Conservation (phyloP, 768 basidiomycete genomes). For the Rhizopogon rudus region DNA sequence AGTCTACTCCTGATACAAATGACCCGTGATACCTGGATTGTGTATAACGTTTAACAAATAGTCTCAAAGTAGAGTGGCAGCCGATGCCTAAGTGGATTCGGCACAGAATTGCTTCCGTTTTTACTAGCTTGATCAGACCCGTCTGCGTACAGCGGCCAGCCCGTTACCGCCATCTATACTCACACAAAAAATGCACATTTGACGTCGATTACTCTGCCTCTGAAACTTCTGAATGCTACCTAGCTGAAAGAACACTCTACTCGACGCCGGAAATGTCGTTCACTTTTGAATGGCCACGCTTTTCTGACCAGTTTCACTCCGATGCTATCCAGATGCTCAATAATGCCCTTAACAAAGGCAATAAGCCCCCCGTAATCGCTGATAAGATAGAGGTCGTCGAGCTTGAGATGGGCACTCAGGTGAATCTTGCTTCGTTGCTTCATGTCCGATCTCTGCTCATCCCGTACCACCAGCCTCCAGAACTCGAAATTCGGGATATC, state of each 20-base stretch:
- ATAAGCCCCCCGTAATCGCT: constrained; percentile 95
- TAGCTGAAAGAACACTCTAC: not conserved
- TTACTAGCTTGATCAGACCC: too few species aligned
- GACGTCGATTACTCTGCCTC: not conserved
- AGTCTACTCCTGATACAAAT: too few species aligned
- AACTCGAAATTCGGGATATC: constrained; percentile 95
- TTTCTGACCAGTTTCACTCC: constrained; percentile 94
- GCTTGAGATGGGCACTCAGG: constrained; percentile 98
- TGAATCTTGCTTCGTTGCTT: constrained; percentile 27
- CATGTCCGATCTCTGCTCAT: not conserved
- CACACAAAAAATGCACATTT: constrained; percentile 4
- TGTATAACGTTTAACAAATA: too few species aligned
- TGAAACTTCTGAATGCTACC: not conserved
- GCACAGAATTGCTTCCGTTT: not conserved
- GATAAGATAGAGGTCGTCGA: constrained; percentile 98
- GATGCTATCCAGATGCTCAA: constrained; percentile 97
- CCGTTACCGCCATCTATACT: not conserved
- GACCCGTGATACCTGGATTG: too few species aligned
- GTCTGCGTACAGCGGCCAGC: too few species aligned
- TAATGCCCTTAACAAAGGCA: constrained; percentile 94
- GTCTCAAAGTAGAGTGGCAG: too few species aligned
- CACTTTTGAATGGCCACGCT: constrained; percentile 94
- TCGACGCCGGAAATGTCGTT: constrained; percentile 59
- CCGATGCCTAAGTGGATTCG: too few species aligned
- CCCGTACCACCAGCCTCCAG: constrained; percentile 70